A percentile compares a stretch with the other conserved stretches of the same genome.
phyloP scores from a whole-genome alignment of 129 eudicot species.

The Logfia minima region DNA sequence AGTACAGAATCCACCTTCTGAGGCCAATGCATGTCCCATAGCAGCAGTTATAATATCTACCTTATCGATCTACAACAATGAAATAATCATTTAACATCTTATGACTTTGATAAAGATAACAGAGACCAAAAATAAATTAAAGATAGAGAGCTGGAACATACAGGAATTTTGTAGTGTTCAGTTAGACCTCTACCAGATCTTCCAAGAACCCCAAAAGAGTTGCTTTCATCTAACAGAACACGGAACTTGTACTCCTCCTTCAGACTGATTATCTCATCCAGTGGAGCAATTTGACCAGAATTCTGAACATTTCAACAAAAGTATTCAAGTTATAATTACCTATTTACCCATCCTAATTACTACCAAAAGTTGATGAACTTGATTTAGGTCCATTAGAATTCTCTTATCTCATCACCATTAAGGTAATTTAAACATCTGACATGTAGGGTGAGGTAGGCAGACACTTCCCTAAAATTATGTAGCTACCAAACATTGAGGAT shows the following conservation, averaged over 20 bases:
- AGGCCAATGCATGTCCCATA: slow-evolving; percentile 91
- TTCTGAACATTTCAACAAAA: slow-evolving; percentile 49
- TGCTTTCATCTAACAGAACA: slow-evolving; percentile 82
- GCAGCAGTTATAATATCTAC: slow-evolving; percentile 91
- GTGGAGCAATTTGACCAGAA: slow-evolving; percentile 88
- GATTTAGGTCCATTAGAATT: neutral
- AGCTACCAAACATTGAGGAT: neutral
- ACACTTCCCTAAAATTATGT: too few species aligned
- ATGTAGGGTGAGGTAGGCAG: too few species aligned
- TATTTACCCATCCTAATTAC: neutral
- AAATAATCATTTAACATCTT: neutral
- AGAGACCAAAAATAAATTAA: neutral
- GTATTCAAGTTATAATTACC: neutral
- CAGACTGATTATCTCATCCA: slow-evolving; percentile 81
- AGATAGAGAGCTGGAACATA: slow-evolving; percentile 39
- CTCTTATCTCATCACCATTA: too few species aligned
- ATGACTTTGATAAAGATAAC: neutral
- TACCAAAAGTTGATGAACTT: too few species aligned
- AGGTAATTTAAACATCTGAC: too few species aligned
- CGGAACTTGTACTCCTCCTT: slow-evolving; percentile 84
- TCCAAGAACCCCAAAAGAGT: slow-evolving; percentile 90
- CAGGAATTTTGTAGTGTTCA: slow-evolving; percentile 73
- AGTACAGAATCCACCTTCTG: slow-evolving; percentile 98
- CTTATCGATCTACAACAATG: slow-evolving; percentile 63
- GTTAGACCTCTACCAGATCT: slow-evolving; percentile 91